Evolutionary conservation across 495 filamentous ascomycete species (phyloP), one percentile per base, ranked within the genome.

Genomic region (Hypoxylon subgilvum): DNA sequence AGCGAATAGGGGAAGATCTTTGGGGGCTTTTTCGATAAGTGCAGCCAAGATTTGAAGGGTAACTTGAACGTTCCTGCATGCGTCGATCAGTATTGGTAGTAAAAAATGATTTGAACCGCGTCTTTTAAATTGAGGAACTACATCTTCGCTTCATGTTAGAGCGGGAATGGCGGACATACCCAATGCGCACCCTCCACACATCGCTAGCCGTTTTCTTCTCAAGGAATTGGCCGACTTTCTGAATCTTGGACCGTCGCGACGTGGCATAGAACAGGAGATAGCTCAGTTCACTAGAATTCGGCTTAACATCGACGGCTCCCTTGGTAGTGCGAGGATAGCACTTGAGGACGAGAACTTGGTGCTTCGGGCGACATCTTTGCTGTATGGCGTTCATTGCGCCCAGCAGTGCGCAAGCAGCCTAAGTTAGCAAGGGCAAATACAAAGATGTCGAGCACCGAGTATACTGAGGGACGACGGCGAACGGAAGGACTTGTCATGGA

Each of bases 211-310:
- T 91, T 75, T 89, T 88, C 78, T 90, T 93, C 74, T 96, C 91
- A 65, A 97, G 76, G 67, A 95, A 97, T 65, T 84, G 84, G 69
- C 90, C 90, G 41, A 97, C 90, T 71, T 97, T 97, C 67, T 92
- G 90, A 49, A 97, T 82, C 82, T 96, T 97, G 73, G 88, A 92
- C 52, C 90, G 84, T 45, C 92, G 88, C 61, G 92, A 94, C 70
- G 90, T 92, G 34, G 88, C 90, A 80, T 97, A 96, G 81, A 93
- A 97, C 21, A 96, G 84, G 44, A 97, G 82, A 69, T 97, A 97
- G 69, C 90, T 95, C 34, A 97, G 85, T 77, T 97, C 92, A 73
- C 89, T 94, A 36, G 89, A 87, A 69, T 97, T 97, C 6, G 92
- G 91, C 72, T 91, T 93, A 52, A 96, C 89, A 59, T 95, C 90